Evolutionary conservation across 371 early-diverging fungal species (phyloP).

Genomic region (Actinomucor elegans): DNA sequence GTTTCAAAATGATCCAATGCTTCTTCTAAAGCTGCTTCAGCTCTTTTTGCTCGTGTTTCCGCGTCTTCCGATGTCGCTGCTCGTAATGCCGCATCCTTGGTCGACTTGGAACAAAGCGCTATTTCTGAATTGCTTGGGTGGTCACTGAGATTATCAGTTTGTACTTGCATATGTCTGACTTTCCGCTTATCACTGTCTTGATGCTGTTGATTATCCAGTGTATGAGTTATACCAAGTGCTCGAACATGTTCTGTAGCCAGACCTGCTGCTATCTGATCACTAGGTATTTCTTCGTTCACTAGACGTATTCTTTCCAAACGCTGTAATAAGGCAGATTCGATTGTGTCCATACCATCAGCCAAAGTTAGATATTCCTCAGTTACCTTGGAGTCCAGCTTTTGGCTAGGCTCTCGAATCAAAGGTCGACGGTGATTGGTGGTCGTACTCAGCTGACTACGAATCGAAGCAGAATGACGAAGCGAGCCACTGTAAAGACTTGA

Average conservation of each 20-base stretch:
- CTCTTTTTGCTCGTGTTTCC: slow-evolving; percentile 26
- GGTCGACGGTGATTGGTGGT: neutral
- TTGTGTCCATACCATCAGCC: slow-evolving; percentile 22
- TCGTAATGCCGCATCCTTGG: no score
- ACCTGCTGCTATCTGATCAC: slow-evolving; percentile 34
- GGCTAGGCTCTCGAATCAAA: neutral
- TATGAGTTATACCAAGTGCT: slow-evolving; percentile 33
- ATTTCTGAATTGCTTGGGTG: no score
- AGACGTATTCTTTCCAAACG: slow-evolving; percentile 33
- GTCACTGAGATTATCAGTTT: slow-evolving; percentile 31
- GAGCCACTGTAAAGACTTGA: slow-evolving; percentile 43
- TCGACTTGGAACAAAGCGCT: no score
- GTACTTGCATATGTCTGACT: slow-evolving; percentile 44
- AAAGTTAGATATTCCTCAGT: slow-evolving; percentile 4
- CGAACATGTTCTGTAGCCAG: slow-evolving; percentile 41
- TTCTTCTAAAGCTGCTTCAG: slow-evolving; percentile 53
- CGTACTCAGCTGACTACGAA: slow-evolving; percentile 26
- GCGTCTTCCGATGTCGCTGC: slow-evolving; percentile 11
- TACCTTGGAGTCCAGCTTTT: neutral
- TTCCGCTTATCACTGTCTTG: slow-evolving; percentile 11
- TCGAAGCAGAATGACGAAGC: slow-evolving; percentile 31
- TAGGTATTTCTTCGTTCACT: slow-evolving; percentile 26
- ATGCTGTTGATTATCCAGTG: slow-evolving; percentile 18
- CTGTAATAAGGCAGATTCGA: slow-evolving; percentile 35
- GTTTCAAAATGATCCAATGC: slow-evolving; percentile 60